A percentile compares a stretch with the other conserved stretches of the same genome.
Evolutionary conservation across 257 asterid genomes (phyloP).

Genomic region (Linderniella brevidens): DNA sequence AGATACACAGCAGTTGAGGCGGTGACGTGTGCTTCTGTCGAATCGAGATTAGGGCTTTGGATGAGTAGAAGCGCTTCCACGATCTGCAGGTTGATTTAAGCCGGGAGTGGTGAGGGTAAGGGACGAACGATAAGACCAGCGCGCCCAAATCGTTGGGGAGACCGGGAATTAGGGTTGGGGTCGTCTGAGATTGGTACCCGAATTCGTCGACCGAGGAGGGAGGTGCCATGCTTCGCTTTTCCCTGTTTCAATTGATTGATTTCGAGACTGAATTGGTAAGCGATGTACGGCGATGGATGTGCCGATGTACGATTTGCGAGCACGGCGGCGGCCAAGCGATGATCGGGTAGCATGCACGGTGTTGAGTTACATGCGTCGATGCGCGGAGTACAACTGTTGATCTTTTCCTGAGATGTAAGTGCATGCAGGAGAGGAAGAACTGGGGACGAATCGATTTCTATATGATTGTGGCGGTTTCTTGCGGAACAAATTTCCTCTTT

Average conservation of each 20-base stretch:
- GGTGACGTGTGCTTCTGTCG: conserved; percentile 35
- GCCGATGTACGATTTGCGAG: neutral
- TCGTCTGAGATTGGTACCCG: conserved; percentile 28
- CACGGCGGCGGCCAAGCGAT: conserved; percentile 6
- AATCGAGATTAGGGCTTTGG: conserved; percentile 39
- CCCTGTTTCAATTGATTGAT: neutral
- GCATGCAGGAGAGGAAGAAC: conserved; percentile 9
- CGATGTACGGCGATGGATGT: neutral
- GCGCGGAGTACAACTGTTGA: conserved; percentile 10
- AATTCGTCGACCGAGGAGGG: conserved; percentile 24
- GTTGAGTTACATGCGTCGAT: conserved; percentile 13
- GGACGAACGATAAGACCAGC: conserved; percentile 45
- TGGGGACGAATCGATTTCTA: conserved; percentile 2
- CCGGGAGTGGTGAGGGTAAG: conserved; percentile 70
- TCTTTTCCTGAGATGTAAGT: neutral
- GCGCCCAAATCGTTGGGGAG: conserved; percentile 75
- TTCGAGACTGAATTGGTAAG: conserved; percentile 3
- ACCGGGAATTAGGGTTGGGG: conserved; percentile 59
- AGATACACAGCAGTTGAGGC: conserved; percentile 46
- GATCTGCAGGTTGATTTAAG: conserved; percentile 53
- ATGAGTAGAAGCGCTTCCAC: conserved; percentile 64
- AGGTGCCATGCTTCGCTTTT: conserved; percentile 33
- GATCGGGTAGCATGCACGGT: conserved; percentile 10
- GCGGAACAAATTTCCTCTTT: conserved; percentile 9
- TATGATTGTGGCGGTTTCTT: conserved; percentile 17